Percentiles rank a stretch among this genome's conserved stretches.
Conservation (phyloP, 108 stramenopile species). For the Hondaea fermentalgiana region DNA sequence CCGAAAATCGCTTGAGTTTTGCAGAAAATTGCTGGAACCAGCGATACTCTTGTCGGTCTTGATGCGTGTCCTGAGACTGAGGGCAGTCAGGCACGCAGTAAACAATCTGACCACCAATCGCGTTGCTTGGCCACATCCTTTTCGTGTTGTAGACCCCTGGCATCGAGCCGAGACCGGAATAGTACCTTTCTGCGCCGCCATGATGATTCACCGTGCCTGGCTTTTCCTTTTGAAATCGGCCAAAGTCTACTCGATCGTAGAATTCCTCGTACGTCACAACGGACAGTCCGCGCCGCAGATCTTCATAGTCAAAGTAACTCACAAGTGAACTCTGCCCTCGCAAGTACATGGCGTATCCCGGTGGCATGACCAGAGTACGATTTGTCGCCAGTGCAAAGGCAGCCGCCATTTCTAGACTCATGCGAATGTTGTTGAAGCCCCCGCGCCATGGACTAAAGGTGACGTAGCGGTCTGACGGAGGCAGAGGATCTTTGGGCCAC, state of each 20-base stretch:
- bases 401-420: conserved; percentile 16
- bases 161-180: background rate
- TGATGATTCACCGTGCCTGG: background rate
- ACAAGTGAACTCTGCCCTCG: background rate
- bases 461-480: background rate
- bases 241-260: background rate
- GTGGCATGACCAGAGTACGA: background rate
- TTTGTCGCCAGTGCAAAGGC: background rate
- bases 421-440: conserved; percentile 2
- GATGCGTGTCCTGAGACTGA: background rate
- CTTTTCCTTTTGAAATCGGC: background rate
- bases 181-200: background rate
- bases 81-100: conserved; percentile 5
- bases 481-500: background rate
- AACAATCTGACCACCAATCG: conserved; percentile 6
- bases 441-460: conserved; percentile 18
- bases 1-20: background rate
- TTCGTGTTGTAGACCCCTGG: background rate
- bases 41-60: background rate
- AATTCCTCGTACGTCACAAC: background rate
- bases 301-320: conserved; percentile 16
- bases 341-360: background rate
- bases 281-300: background rate
- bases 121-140: background rate
- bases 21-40: background rate